Conservation (phyloP, 148 eudicot genomes). For the Diospyros kaki region DNA sequence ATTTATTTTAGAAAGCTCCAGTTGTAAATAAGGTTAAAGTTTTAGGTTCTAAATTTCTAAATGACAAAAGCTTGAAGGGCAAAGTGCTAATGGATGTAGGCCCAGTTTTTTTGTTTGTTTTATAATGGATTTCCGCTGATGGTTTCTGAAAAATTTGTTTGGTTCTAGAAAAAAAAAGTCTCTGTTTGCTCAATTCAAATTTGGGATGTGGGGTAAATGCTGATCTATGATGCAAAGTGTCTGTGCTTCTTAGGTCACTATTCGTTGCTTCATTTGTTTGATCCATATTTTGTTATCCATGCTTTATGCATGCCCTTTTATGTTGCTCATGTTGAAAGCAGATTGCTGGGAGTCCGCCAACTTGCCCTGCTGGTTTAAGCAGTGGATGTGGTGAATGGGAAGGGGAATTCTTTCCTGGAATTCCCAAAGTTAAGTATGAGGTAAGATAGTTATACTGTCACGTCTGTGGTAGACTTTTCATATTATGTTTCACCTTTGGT, state of each 20-base stretch:
- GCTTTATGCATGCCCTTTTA: not conserved
- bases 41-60: too few relatives aligned
- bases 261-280: not conserved
- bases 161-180: too few relatives aligned
- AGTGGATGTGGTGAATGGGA: slow-evolving; percentile 71
- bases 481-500: not conserved
- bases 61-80: too few relatives aligned
- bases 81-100: too few relatives aligned
- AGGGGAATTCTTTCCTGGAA: slow-evolving; percentile 91
- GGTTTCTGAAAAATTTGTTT: too few relatives aligned
- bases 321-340: slow-evolving; percentile 25
- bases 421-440: slow-evolving; percentile 92
- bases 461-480: not conserved
- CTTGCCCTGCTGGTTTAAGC: slow-evolving; percentile 70
- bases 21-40: too few relatives aligned
- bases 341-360: slow-evolving; percentile 65
- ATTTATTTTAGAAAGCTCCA: too few relatives aligned
- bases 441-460: slow-evolving; percentile 21
- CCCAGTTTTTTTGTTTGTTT: too few relatives aligned
- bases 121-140: too few relatives aligned
- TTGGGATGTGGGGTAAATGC: too few relatives aligned
- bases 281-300: not conserved
- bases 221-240: too few relatives aligned
- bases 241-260: not conserved
- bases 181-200: too few relatives aligned